Conservation (phyloP, 495 filamentous ascomycete genomes). For the Rhizodiscina lignyota region DNA sequence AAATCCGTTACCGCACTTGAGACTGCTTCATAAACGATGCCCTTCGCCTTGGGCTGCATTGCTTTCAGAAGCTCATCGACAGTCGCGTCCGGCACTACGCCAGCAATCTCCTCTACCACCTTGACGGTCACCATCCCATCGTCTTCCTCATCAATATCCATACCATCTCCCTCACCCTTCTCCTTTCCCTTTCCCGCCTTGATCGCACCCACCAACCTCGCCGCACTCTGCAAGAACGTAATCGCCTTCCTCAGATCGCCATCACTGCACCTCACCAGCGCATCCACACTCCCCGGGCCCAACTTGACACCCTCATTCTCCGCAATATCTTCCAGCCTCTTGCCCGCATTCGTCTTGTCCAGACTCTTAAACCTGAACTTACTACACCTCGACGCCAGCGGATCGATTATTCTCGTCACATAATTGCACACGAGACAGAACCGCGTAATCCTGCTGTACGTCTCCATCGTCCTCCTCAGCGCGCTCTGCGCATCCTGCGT, state of each 20-base stretch:
- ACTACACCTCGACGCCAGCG: constrained; percentile 76
- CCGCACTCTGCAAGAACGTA: constrained; percentile 86
- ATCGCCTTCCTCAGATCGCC: constrained; percentile 92
- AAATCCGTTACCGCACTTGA: constrained; percentile 69
- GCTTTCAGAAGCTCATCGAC: constrained; percentile 55
- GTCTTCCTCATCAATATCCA: constrained; percentile 29
- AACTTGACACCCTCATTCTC: constrained; percentile 52
- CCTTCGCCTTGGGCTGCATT: constrained; percentile 38
- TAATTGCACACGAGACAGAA: constrained; percentile 99
- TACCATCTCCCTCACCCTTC: constrained; percentile 30
- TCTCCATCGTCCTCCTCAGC: constrained; percentile 90
- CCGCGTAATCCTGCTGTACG: constrained; percentile 85
- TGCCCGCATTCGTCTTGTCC: constrained; percentile 64
- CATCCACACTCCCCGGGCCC: constrained; percentile 64
- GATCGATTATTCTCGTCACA: constrained; percentile 94
- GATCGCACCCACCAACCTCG: constrained; percentile 48
- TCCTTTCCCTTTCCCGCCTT: constrained; percentile 30
- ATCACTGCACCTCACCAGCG: constrained; percentile 72
- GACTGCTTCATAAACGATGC: constrained; percentile 54
- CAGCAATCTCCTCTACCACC: constrained; percentile 86
- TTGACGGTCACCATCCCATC: constrained; percentile 47
- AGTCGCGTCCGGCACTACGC: constrained; percentile 65
- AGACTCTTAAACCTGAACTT: constrained; percentile 98
- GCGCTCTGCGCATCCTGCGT: constrained; percentile 95
- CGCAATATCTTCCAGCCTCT: constrained; percentile 66